Conservation (phyloP, 2,329 filamentous ascomycete species). For the Neoascochyta sp. region DNA sequence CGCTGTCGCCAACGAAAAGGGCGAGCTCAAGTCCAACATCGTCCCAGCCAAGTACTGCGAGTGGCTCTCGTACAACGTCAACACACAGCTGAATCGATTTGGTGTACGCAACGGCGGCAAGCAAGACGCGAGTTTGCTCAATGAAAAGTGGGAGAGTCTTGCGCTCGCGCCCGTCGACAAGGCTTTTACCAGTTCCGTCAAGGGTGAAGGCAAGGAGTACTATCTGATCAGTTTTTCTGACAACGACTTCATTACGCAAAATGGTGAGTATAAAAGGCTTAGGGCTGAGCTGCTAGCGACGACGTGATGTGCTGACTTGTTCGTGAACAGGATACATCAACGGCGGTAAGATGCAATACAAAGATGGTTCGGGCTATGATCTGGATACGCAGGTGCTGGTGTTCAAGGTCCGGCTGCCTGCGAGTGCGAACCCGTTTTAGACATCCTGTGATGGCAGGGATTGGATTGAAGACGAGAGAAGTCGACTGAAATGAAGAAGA, state of each 20-base stretch:
- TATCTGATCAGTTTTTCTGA: slow-evolving; percentile 66
- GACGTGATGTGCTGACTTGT: neutral
- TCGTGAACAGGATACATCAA: slow-evolving; percentile 51
- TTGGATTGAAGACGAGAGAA: too few relatives aligned
- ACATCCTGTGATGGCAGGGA: too few relatives aligned
- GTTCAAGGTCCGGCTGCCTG: slow-evolving; percentile 55
- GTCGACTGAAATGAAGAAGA: too few relatives aligned
- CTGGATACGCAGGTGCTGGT: slow-evolving; percentile 62
- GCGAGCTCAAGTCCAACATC: slow-evolving; percentile 53
- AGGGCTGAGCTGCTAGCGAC: neutral
- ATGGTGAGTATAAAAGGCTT: slow-evolving; percentile 46
- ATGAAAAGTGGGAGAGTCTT: slow-evolving; percentile 75
- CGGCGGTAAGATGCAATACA: slow-evolving; percentile 54
- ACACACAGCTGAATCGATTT: slow-evolving; percentile 61
- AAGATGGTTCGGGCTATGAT: slow-evolving; percentile 55
- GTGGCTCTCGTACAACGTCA: slow-evolving; percentile 67
- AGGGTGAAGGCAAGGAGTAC: slow-evolving; percentile 59
- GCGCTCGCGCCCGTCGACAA: slow-evolving; percentile 56
- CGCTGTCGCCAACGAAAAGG: slow-evolving; percentile 48
- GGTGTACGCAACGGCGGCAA: slow-evolving; percentile 65
- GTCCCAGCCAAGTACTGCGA: slow-evolving; percentile 59
- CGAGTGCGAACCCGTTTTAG: slow-evolving; percentile 30
- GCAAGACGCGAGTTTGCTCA: slow-evolving; percentile 57
- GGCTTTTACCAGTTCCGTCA: slow-evolving; percentile 35
- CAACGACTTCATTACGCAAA: slow-evolving; percentile 72